Percentiles rank a stretch among this genome's conserved stretches.
These are phyloP conservation scores for Mimosa bimucronata DNA, from an alignment of 306 rosid genomes.

Conservation along the genomic window DNA sequence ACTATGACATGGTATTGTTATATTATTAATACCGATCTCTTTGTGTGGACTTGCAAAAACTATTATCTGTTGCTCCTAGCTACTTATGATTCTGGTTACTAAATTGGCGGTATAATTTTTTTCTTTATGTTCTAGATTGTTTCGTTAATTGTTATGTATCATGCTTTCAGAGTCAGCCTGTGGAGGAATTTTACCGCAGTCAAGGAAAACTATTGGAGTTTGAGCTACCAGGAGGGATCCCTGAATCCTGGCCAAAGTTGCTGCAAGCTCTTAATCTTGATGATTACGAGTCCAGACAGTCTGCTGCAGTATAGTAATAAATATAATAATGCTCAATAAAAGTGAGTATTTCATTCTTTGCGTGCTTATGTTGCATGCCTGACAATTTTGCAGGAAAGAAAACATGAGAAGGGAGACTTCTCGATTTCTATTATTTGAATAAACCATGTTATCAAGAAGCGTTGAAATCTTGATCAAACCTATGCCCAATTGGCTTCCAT, in stretches of 20 bases:
- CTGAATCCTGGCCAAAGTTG: conserved; percentile 96
- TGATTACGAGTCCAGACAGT: conserved; percentile 71
- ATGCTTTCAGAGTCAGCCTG: conserved; percentile 76
- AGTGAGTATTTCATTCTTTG: conserved; percentile 61
- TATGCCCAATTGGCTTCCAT: conserved; percentile 24
- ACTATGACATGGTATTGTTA: conserved; percentile 73
- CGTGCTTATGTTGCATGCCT: conserved; percentile 50
- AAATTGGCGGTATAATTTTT: conserved; percentile 10
- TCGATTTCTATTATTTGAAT: conserved; percentile 34
- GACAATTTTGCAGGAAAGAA: conserved; percentile 53
- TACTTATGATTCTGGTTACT: neutral
- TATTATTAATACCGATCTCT: conserved; percentile 2
- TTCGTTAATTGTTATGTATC: conserved; percentile 22
- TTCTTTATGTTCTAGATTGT: conserved; percentile 1
- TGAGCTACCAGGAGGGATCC: conserved; percentile 95
- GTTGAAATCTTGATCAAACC: conserved; percentile 35
- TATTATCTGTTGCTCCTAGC: conserved; percentile 13
- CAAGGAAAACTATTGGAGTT: conserved; percentile 88
- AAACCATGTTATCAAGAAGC: conserved; percentile 34
- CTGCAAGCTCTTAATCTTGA: conserved; percentile 85
- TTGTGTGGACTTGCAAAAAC: neutral
- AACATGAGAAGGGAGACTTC: conserved; percentile 34
- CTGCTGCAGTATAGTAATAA: conserved; percentile 73
- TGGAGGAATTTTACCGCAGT: conserved; percentile 79
- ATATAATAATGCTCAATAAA: conserved; percentile 35